phyloP scores from a whole-genome alignment of 495 filamentous ascomycete species.

The Aspergillus ellipticus region DNA sequence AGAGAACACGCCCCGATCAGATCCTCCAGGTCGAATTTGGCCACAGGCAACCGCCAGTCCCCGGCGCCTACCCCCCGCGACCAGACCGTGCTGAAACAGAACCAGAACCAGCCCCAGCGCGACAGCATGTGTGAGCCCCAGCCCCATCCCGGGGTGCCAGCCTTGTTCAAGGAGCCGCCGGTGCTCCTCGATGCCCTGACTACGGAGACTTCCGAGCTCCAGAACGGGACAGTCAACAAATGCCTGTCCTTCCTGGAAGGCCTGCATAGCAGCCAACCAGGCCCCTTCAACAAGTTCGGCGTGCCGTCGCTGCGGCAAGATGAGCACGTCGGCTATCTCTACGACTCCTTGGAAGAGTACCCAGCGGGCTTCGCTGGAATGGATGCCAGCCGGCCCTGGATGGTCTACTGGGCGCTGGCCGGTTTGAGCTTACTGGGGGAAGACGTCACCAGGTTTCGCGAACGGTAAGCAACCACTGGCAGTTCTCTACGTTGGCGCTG shows the following conservation, averaged over 20 bases:
- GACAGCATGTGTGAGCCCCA: slow-evolving; percentile 17
- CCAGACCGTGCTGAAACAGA: slow-evolving; percentile 12
- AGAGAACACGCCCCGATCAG: slow-evolving; percentile 10
- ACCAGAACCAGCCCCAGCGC: too few species aligned
- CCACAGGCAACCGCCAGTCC: slow-evolving; percentile 3
- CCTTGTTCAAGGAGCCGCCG: slow-evolving; percentile 61
- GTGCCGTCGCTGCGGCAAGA: slow-evolving; percentile 67
- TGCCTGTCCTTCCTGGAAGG: slow-evolving; percentile 66
- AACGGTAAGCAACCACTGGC: slow-evolving; percentile 44
- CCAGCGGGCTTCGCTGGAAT: slow-evolving; percentile 61
- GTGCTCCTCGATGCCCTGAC: slow-evolving; percentile 62
- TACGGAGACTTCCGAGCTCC: slow-evolving; percentile 64
- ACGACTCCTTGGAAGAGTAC: slow-evolving; percentile 58
- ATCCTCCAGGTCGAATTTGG: slow-evolving; percentile 5
- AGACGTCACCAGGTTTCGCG: slow-evolving; percentile 65
- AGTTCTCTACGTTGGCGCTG: neutral
- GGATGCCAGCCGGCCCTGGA: slow-evolving; percentile 87
- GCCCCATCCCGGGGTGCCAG: slow-evolving; percentile 49
- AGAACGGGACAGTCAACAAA: slow-evolving; percentile 61
- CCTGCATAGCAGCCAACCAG: slow-evolving; percentile 33
- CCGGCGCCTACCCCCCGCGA: slow-evolving; percentile 12
- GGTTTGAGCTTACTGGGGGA: slow-evolving; percentile 70
- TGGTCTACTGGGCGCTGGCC: slow-evolving; percentile 84
- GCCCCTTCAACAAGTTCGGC: slow-evolving; percentile 61
- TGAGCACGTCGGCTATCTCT: slow-evolving; percentile 73